Percentiles rank a stretch among this genome's conserved stretches.
Evolutionary conservation across 805 yeast species (phyloP).

Genomic region (Barnettozyma pratensis): DNA sequence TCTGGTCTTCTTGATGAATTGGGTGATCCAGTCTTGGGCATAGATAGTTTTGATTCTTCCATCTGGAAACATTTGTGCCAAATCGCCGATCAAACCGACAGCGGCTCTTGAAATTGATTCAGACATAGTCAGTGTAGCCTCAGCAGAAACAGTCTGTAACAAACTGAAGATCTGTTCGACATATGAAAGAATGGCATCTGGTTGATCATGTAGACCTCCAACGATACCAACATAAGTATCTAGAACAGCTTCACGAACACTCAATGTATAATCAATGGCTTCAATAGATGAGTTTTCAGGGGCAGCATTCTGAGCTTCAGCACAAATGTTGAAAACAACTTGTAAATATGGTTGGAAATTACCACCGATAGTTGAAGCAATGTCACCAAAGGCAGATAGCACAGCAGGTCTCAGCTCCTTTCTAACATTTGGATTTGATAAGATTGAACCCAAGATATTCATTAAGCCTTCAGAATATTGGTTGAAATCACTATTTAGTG

Average conservation of each 20-base stretch:
- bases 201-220: constrained; percentile 74
- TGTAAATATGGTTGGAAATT: constrained; percentile 71
- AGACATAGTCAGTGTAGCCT: constrained; percentile 51
- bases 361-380: constrained; percentile 82
- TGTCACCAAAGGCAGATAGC: constrained; percentile 91
- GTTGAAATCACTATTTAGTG: constrained; percentile 67
- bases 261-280: constrained; percentile 66
- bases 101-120: constrained; percentile 78
- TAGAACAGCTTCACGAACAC: constrained; percentile 80
- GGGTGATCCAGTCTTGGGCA: constrained; percentile 73
- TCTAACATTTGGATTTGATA: constrained; percentile 62
- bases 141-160: constrained; percentile 52
- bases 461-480: constrained; percentile 79
- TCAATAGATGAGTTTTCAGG: constrained; percentile 70
- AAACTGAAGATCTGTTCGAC: constrained; percentile 68
- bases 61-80: constrained; percentile 78
- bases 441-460: constrained; percentile 71
- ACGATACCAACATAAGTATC: constrained; percentile 96
- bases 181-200: constrained; percentile 60
- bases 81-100: constrained; percentile 89
- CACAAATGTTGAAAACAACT: constrained; percentile 75
- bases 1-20: constrained; percentile 70
- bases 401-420: constrained; percentile 84
- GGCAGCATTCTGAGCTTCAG: constrained; percentile 54
- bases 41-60: constrained; percentile 69